A percentile compares a stretch with the other conserved stretches of the same genome.
phyloP scores from a whole-genome alignment of 805 yeast genomes.

The Saccharomycopsis fibuligera region DNA sequence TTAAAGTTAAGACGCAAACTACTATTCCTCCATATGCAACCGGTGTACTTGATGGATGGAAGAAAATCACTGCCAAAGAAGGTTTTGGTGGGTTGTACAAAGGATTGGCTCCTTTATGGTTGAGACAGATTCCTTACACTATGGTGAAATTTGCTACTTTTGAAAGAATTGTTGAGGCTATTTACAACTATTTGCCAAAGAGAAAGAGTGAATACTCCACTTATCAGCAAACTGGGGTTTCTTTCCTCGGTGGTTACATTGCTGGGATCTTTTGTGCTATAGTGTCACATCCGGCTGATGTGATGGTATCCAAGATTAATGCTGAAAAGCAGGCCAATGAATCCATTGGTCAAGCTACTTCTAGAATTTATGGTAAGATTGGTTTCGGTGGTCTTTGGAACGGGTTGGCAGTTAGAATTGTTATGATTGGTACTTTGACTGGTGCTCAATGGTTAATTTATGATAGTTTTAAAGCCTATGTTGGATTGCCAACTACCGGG shows the following conservation, averaged over 20 bases:
- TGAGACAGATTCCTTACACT: slow-evolving; percentile 96
- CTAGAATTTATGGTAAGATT: slow-evolving; percentile 71
- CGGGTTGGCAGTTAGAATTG: slow-evolving; percentile 88
- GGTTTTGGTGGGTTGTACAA: slow-evolving; percentile 76
- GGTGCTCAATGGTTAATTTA: slow-evolving; percentile 96
- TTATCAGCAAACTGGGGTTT: slow-evolving; percentile 85
- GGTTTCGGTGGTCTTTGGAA: slow-evolving; percentile 94
- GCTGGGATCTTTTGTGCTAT: slow-evolving; percentile 97
- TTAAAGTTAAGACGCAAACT: slow-evolving; percentile 91
- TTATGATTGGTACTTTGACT: slow-evolving; percentile 96
- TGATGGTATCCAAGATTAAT: slow-evolving; percentile 91
- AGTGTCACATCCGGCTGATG: slow-evolving; percentile 98
- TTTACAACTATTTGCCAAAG: slow-evolving; percentile 68
- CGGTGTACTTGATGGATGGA: slow-evolving; percentile 58
- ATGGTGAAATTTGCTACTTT: slow-evolving; percentile 96
- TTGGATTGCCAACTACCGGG: slow-evolving; percentile 95
- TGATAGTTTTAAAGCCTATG: slow-evolving; percentile 91
- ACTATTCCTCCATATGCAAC: slow-evolving; percentile 80
- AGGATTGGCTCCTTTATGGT: slow-evolving; percentile 90
- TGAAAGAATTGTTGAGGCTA: slow-evolving; percentile 80
- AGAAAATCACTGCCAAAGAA: slow-evolving; percentile 56
- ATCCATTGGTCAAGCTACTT: slow-evolving; percentile 56
- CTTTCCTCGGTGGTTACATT: slow-evolving; percentile 91
- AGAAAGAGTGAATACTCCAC: slow-evolving; percentile 65
- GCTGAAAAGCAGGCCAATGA: slow-evolving; percentile 62